phyloP scores from a whole-genome alignment of 257 asterid genomes.

The Agastache rugosa region DNA sequence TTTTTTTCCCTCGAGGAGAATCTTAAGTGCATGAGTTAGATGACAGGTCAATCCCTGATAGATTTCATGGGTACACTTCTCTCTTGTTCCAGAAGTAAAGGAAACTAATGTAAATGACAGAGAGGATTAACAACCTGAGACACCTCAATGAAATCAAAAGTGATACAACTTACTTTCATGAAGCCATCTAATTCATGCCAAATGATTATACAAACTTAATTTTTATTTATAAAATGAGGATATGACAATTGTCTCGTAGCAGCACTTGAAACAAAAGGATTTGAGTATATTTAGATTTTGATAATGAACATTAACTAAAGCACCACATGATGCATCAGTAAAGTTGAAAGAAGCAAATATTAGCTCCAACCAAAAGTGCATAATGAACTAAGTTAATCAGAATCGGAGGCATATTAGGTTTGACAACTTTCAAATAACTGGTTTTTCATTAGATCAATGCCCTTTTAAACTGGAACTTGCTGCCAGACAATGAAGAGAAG shows the following conservation, averaged over 20 bases:
- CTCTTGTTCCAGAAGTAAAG: neutral
- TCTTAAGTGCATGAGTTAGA: constrained; percentile 1
- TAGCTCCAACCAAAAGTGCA: constrained; percentile 24
- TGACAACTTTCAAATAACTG: constrained; percentile 12
- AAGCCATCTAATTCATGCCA: neutral
- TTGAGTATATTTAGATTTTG: neutral
- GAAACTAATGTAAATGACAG: neutral
- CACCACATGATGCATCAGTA: neutral
- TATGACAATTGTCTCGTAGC: neutral
- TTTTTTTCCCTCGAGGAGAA: constrained; percentile 14
- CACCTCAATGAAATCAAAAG: neutral
- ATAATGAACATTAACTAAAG: neutral
- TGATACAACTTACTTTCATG: constrained; percentile 11
- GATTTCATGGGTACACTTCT: neutral
- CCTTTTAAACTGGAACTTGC: constrained; percentile 16
- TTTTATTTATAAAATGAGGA: constrained; percentile 23
- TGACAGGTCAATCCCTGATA: constrained; percentile 20
- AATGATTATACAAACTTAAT: constrained; percentile 5
- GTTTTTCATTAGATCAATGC: constrained; percentile 1
- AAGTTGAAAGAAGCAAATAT: constrained; percentile 17
- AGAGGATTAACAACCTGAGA: constrained; percentile 19
- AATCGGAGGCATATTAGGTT: neutral
- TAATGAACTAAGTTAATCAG: constrained; percentile 15
- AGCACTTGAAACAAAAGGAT: neutral
- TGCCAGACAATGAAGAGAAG: neutral